Evolutionary conservation across 352 stramenopile genomes (phyloP), one percentile per base, ranked within the genome.

Genomic region (Labyrinthula sp.): DNA sequence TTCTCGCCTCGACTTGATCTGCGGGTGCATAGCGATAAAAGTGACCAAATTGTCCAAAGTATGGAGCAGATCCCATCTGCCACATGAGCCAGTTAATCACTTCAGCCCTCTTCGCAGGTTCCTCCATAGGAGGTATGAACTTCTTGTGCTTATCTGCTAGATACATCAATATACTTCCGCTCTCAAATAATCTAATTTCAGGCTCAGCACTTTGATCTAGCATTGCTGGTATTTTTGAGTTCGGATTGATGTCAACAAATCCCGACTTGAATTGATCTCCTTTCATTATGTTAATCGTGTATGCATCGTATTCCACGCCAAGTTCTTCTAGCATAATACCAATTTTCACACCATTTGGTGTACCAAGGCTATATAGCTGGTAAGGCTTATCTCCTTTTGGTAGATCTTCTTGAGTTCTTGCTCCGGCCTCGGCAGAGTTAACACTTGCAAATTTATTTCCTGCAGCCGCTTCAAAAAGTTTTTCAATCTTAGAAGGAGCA

Each of bases 51-150:
- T 67, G 43, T 34, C 57, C 61, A n/a, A 69, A 24, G 26, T 59
- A 66, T 1, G 56, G 56, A 15, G 43, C 48, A 21, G 25, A 43
- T 18, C 56, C 64, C 46, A 74, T 59, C 47, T 74, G 59, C 66
- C 69, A 82, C 47, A 79, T 72, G 4, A 82, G 38, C 70, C 70
- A 82, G 52, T 75, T 75, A 20, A 79, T 47, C 25, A 50, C 54
- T 56, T 79, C 66, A 2, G 46, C 56, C 24, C 54, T 56, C 15
- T 58, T 29, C 10, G 45, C 33, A 6, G 38, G 43, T 20, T 73
- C 63, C 4, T 24, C 38, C n/a, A n/a, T n/a, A n/a, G n/a, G n/a
- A 4, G 69, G 69, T 10, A 74, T 24, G 45, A 79, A 68, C n/a
- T 59, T 57, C 20, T 29, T 29, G 8, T 59, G 35, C n/a, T 73